Evolutionary conservation across 2,329 filamentous ascomycete species (phyloP).

Genomic region (Alternaria atra): DNA sequence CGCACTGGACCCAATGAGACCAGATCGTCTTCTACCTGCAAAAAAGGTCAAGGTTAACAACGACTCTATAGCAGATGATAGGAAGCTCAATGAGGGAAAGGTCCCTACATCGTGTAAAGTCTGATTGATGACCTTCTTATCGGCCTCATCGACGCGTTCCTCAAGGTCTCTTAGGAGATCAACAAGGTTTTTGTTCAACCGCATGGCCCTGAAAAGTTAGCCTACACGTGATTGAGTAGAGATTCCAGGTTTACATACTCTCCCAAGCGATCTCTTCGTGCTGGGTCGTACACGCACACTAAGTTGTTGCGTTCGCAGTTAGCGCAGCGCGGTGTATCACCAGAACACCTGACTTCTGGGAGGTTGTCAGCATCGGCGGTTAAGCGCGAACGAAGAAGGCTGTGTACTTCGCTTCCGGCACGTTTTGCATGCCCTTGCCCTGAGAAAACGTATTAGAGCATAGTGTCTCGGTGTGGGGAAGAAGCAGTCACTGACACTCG

Average conservation of each 20-base stretch:
- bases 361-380: background rate
- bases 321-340: conserved; percentile 30
- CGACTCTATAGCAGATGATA: background rate
- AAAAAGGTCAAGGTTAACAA: background rate
- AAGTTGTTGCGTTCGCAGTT: conserved; percentile 25
- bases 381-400: background rate
- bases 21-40: conserved; percentile 32
- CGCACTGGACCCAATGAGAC: conserved; percentile 7
- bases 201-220: conserved; percentile 25
- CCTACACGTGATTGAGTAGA: background rate
- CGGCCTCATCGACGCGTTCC: conserved; percentile 18
- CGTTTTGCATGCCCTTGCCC: conserved; percentile 33
- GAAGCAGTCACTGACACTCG: conserved; percentile 23
- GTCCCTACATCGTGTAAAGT: conserved; percentile 29
- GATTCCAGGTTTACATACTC: conserved; percentile 19
- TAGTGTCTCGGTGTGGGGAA: background rate
- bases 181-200: conserved; percentile 30
- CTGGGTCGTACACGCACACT: conserved; percentile 34
- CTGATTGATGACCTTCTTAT: conserved; percentile 28
- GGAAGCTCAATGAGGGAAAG: background rate
- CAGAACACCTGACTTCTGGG: conserved; percentile 37
- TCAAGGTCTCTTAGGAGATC: conserved; percentile 30
- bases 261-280: conserved; percentile 35
- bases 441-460: conserved; percentile 6
- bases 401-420: conserved; percentile 35